Evolutionary conservation across 108 stramenopile species (phyloP), one percentile per base, ranked within the genome.

Genomic region (Discostella stelligeroides): DNA sequence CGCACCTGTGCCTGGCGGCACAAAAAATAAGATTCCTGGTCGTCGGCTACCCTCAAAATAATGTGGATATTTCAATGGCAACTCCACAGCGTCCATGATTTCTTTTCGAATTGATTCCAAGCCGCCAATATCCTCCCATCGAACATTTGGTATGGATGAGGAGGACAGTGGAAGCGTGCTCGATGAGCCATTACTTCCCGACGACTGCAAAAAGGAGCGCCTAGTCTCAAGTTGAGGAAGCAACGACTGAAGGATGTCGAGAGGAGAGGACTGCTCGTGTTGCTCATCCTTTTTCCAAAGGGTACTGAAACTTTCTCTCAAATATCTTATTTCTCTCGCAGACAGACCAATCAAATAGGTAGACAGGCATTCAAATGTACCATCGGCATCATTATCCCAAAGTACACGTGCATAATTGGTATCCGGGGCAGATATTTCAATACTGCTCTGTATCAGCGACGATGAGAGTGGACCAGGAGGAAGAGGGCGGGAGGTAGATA

Each of bases 41-140:
- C 97, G 75, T 30, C 85, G 74, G 43, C 77, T 83, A 21, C 75
- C 75, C 43, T 92, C 85, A 74, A 98, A 99, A 55, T 98, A 83
- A 46, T 90, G 84, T 0, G 98, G 97, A 81, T 98, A 86, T 74
- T 95, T 91, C 60, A 99, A 72, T 57, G 99, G 98, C 64, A 97
- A 79, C 76, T 99, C 97, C n/a, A 99, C 96, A 14, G 97, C 91
- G 66, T 99, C 99, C 86, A 92, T 84, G 56, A 99, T 96, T 83
- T 98, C 98, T n/a, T 84, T 63, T 54, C 98, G 92, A 12, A 98
- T 97, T 53, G 95, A 76, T 29, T 85, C 87, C 66, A 98, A 73
- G 40, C 99, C 99, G 3, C 98, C 99, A 12, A 99, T 89, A 70
- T 99, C 99, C 18, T 95, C 88, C 95, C 95, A 96, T 45, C 78